A percentile compares a stretch with the other conserved stretches of the same genome.
phyloP scores from a whole-genome alignment of 805 yeast species.

The Saccharomycopsis sp. region DNA sequence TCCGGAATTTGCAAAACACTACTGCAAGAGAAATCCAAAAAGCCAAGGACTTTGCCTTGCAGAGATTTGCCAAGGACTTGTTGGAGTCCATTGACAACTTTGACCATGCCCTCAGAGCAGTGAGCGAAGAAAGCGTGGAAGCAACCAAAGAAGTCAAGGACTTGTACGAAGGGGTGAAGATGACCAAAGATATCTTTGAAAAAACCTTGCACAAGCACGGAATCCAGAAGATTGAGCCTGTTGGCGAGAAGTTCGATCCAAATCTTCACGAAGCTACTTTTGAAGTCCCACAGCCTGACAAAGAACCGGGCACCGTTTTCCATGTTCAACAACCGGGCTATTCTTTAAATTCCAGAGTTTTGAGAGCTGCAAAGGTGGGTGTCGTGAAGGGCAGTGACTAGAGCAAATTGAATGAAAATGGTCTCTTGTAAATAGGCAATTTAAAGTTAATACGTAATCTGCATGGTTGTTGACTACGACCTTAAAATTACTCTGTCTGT shows the following conservation, averaged over 20 bases:
- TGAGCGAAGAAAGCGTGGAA: constrained; percentile 50
- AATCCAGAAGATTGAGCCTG: constrained; percentile 66
- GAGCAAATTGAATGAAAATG: not conserved
- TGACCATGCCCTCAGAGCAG: constrained; percentile 72
- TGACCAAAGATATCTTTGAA: constrained; percentile 82
- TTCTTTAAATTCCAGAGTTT: constrained; percentile 74
- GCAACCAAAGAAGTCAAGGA: constrained; percentile 58
- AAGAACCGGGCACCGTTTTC: constrained; percentile 88
- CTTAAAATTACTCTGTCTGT: too few relatives aligned
- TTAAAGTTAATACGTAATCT: too few relatives aligned
- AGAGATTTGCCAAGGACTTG: constrained; percentile 84
- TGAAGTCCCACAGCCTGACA: constrained; percentile 76
- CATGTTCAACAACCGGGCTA: constrained; percentile 89
- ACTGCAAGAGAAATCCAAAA: constrained; percentile 81
- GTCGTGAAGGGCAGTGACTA: constrained; percentile 69
- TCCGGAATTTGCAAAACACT: constrained; percentile 84
- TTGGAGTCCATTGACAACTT: constrained; percentile 87
- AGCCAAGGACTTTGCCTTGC: constrained; percentile 84
- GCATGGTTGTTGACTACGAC: too few relatives aligned
- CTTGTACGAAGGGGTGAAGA: constrained; percentile 78
- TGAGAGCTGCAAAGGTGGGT: constrained; percentile 95
- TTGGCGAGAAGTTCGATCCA: constrained; percentile 83
- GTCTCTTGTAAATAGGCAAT: too few relatives aligned
- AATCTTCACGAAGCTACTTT: constrained; percentile 89
- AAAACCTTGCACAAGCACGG: constrained; percentile 79